Percentiles rank a stretch among this genome's conserved stretches.
Conservation (phyloP, 768 basidiomycete species). For the Lactarius tabidus region DNA sequence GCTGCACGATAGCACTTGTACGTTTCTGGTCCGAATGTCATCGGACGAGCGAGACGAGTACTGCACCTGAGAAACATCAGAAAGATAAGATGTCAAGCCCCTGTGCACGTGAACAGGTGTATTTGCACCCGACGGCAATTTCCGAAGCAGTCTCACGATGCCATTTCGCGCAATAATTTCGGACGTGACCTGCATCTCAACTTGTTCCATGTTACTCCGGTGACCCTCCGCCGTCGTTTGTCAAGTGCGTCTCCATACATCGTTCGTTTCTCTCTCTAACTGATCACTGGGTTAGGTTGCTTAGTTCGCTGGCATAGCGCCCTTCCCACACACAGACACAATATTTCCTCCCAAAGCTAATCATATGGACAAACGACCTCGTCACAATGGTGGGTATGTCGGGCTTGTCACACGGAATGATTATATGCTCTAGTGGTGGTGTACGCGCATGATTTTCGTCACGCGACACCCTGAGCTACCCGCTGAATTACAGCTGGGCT, state of each 20-base stretch:
- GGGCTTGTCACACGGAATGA: slow-evolving; percentile 11
- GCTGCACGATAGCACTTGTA: no score
- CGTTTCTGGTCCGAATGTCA: no score
- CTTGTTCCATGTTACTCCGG: no score
- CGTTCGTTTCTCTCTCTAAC: slow-evolving; percentile 7
- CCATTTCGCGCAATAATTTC: no score
- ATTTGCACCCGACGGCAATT: no score
- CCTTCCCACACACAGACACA: slow-evolving; percentile 28
- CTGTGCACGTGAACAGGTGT: no score
- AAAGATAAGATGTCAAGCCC: no score
- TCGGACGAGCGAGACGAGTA: no score
- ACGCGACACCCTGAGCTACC: slow-evolving; percentile 36
- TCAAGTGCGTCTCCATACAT: slow-evolving; percentile 63
- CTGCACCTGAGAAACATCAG: no score
- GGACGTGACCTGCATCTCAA: no score
- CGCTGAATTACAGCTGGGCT: slow-evolving; percentile 47
- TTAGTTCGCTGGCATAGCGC: slow-evolving; percentile 85
- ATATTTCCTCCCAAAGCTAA: slow-evolving; percentile 17
- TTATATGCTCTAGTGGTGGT: slow-evolving; percentile 27
- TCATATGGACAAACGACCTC: slow-evolving; percentile 1
- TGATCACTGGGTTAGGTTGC: slow-evolving; percentile 55
- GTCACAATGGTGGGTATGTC: slow-evolving; percentile 10
- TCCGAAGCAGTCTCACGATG: no score
- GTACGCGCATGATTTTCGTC: slow-evolving; percentile 40
- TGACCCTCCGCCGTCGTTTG: slow-evolving; percentile 88